A percentile compares a stretch with the other conserved stretches of the same genome.
Evolutionary conservation across 306 rosid species (phyloP).

Genomic region (Cyclanthera cordifolia): DNA sequence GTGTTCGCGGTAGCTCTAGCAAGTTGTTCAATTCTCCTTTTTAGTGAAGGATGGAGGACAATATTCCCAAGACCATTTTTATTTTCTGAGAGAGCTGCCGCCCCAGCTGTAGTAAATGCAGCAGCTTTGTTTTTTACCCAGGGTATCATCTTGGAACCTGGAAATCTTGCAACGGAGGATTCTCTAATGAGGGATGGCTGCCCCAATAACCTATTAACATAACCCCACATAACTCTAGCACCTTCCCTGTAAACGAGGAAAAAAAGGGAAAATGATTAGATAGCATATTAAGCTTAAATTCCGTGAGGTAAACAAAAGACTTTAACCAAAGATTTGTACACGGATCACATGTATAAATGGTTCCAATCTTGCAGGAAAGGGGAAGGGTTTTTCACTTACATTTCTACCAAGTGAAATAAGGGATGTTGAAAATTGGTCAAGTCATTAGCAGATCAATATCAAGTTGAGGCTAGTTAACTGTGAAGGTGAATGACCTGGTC

Average conservation of each 20-base stretch:
- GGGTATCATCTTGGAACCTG: slow-evolving; percentile 66
- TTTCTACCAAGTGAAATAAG: background rate
- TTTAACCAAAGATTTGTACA: background rate
- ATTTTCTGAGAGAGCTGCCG: slow-evolving; percentile 28
- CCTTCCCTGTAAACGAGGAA: slow-evolving; percentile 54
- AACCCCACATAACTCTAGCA: slow-evolving; percentile 92
- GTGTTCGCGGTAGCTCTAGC: slow-evolving; percentile 92
- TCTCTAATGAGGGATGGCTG: slow-evolving; percentile 97
- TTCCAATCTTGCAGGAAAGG: background rate
- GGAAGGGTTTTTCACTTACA: background rate
- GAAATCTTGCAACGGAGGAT: slow-evolving; percentile 79
- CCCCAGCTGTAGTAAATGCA: slow-evolving; percentile 35
- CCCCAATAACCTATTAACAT: slow-evolving; percentile 85
- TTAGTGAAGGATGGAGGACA: slow-evolving; percentile 79
- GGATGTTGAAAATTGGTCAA: background rate
- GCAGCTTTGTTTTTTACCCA: slow-evolving; percentile 47
- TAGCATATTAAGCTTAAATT: background rate
- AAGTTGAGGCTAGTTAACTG: background rate
- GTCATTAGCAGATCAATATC: background rate
- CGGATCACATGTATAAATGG: background rate
- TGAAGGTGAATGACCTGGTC: background rate
- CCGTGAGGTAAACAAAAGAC: background rate
- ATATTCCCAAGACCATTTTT: slow-evolving; percentile 57
- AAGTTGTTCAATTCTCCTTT: slow-evolving; percentile 79
- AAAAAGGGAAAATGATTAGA: slow-evolving; percentile 12